These are phyloP conservation scores for Podila verticillata DNA, from an alignment of 192 early-diverging fungal species.

Conservation along the genomic window DNA sequence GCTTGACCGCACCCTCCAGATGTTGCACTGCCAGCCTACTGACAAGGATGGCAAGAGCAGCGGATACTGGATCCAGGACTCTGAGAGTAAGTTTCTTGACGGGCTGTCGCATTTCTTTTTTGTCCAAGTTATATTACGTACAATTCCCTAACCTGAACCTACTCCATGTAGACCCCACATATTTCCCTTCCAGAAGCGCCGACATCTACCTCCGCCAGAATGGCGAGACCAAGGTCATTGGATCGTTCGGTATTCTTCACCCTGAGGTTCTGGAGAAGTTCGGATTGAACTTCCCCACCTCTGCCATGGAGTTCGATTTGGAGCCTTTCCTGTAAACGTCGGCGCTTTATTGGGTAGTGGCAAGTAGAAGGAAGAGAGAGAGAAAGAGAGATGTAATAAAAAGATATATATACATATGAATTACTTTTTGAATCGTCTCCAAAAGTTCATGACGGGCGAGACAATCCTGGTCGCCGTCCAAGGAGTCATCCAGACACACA, in stretches of 20 bases:
- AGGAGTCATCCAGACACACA: slow-evolving; percentile 66
- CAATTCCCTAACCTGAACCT: neutral
- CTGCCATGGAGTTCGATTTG: slow-evolving; percentile 93
- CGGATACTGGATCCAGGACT: slow-evolving; percentile 86
- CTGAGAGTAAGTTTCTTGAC: slow-evolving; percentile 64
- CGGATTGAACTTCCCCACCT: slow-evolving; percentile 86
- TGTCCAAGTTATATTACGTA: neutral
- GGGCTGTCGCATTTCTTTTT: neutral
- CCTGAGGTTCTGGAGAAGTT: slow-evolving; percentile 89
- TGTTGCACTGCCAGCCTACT: slow-evolving; percentile 72
- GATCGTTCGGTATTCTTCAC: slow-evolving; percentile 91
- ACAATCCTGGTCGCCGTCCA: slow-evolving; percentile 60
- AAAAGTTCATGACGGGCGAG: slow-evolving; percentile 54
- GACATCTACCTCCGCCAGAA: slow-evolving; percentile 79
- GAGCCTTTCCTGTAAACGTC: slow-evolving; percentile 88
- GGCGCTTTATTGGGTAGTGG: neutral
- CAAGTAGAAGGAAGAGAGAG: neutral
- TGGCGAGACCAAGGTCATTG: slow-evolving; percentile 67
- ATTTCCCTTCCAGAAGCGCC: slow-evolving; percentile 91
- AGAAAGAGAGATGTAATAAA: neutral
- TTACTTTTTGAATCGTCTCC: slow-evolving; percentile 37
- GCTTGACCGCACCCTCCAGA: slow-evolving; percentile 88
- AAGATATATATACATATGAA: no score
- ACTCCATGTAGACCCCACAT: slow-evolving; percentile 71
- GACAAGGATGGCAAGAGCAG: slow-evolving; percentile 54